A percentile compares a stretch with the other conserved stretches of the same genome.
phyloP scores from a whole-genome alignment of 164 flowering plant species.

The Vitis cinerea region DNA sequence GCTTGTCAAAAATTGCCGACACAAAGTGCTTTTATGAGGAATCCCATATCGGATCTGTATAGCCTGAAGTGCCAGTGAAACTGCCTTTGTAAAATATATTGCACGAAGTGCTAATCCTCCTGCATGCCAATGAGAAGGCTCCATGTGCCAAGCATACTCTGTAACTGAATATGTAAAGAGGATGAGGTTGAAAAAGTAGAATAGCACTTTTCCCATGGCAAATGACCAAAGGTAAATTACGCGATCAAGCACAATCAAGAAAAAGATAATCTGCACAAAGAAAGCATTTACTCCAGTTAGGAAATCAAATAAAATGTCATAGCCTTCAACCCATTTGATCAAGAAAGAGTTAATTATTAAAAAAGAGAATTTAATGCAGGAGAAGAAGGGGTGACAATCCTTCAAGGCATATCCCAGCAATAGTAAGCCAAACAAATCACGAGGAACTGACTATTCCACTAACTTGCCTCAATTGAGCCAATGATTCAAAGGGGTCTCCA shows the following conservation, averaged over 20 bases:
- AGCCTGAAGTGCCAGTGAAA: conserved; percentile 88
- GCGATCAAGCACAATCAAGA: conserved; percentile 96
- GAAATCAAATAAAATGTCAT: not conserved
- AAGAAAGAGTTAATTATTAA: no score
- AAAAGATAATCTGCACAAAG: conserved; percentile 74
- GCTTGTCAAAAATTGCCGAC: conserved; percentile 91
- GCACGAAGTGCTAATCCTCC: conserved; percentile 85
- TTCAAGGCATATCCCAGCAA: not conserved
- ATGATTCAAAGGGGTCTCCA: not conserved
- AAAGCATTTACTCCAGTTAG: conserved; percentile 3
- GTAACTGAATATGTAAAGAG: conserved; percentile 82
- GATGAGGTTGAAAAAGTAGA: conserved; percentile 74
- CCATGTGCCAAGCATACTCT: conserved; percentile 87
- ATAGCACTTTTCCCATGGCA: conserved; percentile 84
- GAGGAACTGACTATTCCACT: not conserved
- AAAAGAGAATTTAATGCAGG: no score
- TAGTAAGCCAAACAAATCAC: not conserved
- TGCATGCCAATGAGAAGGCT: conserved; percentile 49
- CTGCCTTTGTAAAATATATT: conserved; percentile 85
- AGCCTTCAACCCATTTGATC: not conserved
- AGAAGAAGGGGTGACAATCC: no score
- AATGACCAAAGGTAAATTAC: conserved; percentile 92
- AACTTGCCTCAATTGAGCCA: not conserved
- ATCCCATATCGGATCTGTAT: conserved; percentile 85
- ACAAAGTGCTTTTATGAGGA: conserved; percentile 91